Conservation (phyloP, 495 filamentous ascomycete species). For the Staphylotrichum tortipilum region DNA sequence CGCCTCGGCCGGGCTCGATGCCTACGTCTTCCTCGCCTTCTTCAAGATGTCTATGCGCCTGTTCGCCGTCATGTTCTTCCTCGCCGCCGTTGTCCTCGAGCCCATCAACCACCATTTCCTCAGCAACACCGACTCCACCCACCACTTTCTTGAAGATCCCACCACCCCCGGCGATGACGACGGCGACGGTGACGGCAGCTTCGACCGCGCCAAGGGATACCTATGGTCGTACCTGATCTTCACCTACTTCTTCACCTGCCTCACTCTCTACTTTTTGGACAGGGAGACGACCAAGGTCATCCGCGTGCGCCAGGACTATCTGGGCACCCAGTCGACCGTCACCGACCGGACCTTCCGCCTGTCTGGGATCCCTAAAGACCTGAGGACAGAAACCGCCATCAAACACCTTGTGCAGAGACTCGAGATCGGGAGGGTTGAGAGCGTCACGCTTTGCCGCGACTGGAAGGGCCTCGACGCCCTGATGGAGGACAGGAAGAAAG, state of each 20-base stretch:
- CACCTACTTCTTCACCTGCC: constrained; percentile 76
- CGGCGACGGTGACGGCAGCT: constrained; percentile 27
- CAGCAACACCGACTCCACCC: constrained; percentile 5
- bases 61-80: constrained; percentile 65
- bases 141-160: constrained; percentile 5
- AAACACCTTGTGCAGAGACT: constrained; percentile 81
- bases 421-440: constrained; percentile 87
- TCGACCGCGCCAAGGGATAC: constrained; percentile 41
- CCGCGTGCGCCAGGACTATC: constrained; percentile 75
- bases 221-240: constrained; percentile 93
- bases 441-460: constrained; percentile 74
- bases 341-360: constrained; percentile 90
- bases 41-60: constrained; percentile 90
- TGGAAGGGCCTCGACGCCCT: constrained; percentile 78
- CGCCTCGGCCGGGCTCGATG: constrained; percentile 85
- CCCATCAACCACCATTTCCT: constrained; percentile 69
- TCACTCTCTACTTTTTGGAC: constrained; percentile 76
- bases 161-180: background rate
- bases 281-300: constrained; percentile 77
- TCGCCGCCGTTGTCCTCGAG: constrained; percentile 69
- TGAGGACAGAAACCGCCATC: constrained; percentile 74
- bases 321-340: constrained; percentile 85
- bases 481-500: constrained; percentile 55
- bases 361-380: constrained; percentile 74
- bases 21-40: constrained; percentile 89